Conservation (phyloP, 78 protist genomes). For the Thecamonas trahens region DNA sequence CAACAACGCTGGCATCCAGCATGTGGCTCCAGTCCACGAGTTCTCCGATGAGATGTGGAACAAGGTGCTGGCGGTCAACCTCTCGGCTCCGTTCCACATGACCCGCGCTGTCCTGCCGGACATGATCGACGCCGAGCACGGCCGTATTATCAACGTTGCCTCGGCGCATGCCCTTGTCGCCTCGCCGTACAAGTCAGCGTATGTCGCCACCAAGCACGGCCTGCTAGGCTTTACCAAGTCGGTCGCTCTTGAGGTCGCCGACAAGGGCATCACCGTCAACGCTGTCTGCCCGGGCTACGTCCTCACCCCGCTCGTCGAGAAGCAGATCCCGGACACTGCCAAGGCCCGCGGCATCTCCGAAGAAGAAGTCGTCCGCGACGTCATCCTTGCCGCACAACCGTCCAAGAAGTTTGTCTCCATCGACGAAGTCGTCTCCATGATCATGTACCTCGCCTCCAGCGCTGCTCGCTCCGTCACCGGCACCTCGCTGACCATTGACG, state of each 20-base stretch:
- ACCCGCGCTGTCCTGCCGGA: not conserved
- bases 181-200: slow-evolving; percentile 21
- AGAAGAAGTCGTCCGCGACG: not conserved
- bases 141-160: slow-evolving; percentile 17
- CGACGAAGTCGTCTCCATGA: not conserved
- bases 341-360: not conserved
- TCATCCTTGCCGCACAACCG: not conserved
- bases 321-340: slow-evolving; percentile 9
- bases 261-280: not conserved
- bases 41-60: slow-evolving; percentile 1
- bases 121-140: not conserved
- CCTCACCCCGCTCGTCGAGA: slow-evolving; percentile 11
- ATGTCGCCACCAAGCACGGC: slow-evolving; percentile 24
- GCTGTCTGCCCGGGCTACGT: slow-evolving; percentile 10
- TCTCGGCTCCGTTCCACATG: not conserved
- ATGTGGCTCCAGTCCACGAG: slow-evolving; percentile 9
- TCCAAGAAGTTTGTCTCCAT: not conserved
- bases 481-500: not conserved
- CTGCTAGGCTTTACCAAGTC: slow-evolving; percentile 12
- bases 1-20: slow-evolving; percentile 16
- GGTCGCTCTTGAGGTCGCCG: slow-evolving; percentile 12
- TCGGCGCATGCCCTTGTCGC: slow-evolving; percentile 6
- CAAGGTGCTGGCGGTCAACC: not conserved
- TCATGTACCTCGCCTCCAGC: not conserved
- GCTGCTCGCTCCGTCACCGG: not conserved